Conservation (phyloP, 306 rosid genomes). For the Vicia villosa region DNA sequence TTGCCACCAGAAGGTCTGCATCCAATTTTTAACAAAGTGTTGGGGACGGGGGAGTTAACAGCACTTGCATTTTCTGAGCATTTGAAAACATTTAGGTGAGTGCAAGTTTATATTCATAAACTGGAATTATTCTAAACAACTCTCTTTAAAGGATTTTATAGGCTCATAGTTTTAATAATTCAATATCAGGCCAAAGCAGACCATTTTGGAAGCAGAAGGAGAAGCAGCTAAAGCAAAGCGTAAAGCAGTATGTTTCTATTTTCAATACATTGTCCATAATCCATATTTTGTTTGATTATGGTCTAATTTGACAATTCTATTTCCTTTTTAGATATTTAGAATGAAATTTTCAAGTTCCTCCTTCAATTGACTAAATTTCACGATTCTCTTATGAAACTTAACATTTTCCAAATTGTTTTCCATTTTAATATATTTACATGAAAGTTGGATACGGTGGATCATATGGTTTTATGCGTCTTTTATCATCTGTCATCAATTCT, state of each 20-base stretch:
- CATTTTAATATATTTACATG: conserved; percentile 28
- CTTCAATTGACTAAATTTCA: conserved; percentile 4
- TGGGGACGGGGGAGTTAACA: conserved; percentile 83
- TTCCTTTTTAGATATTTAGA: conserved; percentile 18
- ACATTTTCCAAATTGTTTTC: conserved; percentile 8
- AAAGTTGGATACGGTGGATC: conserved; percentile 26
- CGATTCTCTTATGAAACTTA: background rate
- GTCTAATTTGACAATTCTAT: conserved; percentile 1
- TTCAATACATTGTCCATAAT: conserved; percentile 2
- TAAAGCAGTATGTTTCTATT: conserved; percentile 48
- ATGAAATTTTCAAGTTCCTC: background rate
- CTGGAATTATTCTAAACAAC: conserved; percentile 1
- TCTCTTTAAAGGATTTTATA: conserved; percentile 24
- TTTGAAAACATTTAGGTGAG: conserved; percentile 84
- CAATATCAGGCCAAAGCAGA: conserved; percentile 81
- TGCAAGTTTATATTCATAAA: conserved; percentile 9
- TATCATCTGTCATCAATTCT: background rate
- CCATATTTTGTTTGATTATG: conserved; percentile 13
- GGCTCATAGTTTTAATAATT: conserved; percentile 21
- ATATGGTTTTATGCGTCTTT: conserved; percentile 12
- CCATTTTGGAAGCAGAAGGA: conserved; percentile 94
- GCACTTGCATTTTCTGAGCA: conserved; percentile 98
- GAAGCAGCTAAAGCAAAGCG: conserved; percentile 78
- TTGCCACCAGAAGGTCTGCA: conserved; percentile 81
- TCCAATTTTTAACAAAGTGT: conserved; percentile 73